phyloP scores from a whole-genome alignment of 495 filamentous ascomycete genomes.

The Letharia columbiana region DNA sequence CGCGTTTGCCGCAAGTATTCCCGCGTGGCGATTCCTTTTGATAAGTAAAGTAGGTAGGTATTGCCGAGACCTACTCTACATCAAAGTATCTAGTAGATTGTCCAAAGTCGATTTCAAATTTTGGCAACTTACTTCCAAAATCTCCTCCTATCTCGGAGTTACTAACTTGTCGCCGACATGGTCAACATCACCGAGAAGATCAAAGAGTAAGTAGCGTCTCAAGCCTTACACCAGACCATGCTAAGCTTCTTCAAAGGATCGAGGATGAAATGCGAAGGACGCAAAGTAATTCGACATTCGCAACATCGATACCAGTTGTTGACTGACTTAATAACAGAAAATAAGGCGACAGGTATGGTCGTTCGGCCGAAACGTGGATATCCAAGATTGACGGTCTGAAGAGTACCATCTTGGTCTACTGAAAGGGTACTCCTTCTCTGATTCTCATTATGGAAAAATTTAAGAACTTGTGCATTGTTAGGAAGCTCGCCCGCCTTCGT shows the following conservation, averaged over 20 bases:
- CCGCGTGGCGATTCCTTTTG: neutral
- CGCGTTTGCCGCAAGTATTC: neutral
- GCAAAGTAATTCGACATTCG: constrained; percentile 58
- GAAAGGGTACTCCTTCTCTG: constrained; percentile 61
- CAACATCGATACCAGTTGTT: constrained; percentile 19
- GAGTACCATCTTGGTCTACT: constrained; percentile 97
- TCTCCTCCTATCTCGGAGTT: neutral
- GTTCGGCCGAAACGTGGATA: neutral
- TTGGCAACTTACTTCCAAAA: neutral
- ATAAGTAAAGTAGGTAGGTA: too few species aligned
- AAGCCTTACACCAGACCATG: neutral
- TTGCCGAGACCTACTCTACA: neutral
- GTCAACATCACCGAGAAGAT: constrained; percentile 99
- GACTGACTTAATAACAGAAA: constrained; percentile 57
- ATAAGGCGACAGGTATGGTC: constrained; percentile 88
- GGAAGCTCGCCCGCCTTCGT: constrained; percentile 90
- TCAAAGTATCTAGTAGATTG: neutral
- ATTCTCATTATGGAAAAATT: neutral
- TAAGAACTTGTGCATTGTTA: constrained; percentile 27
- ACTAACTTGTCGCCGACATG: constrained; percentile 53
- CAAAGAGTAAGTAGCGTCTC: constrained; percentile 64
- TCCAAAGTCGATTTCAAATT: neutral
- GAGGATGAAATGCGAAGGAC: constrained; percentile 99
- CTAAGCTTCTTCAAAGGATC: constrained; percentile 53
- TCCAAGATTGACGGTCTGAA: constrained; percentile 28